Base-by-base conservation (phyloP, 2,329 filamentous ascomycete species). In the Penicillium thymicola region DNA sequence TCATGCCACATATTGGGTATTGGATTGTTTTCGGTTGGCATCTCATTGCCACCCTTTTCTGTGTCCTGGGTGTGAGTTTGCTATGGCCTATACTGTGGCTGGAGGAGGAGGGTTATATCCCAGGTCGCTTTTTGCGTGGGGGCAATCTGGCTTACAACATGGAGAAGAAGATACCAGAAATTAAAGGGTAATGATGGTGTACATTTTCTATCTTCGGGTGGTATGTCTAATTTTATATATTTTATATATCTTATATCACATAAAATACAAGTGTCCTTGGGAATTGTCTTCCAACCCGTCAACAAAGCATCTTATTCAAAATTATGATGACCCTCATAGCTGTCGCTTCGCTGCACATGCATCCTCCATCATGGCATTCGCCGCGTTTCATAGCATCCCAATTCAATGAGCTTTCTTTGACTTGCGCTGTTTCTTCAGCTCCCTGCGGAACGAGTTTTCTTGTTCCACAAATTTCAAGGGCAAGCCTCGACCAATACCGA, bases 401-500 rank as follows among this genome's bases (percentile, higher is more conserved):
- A 16, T 42, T 42, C 10, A 56, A 16, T 52, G 41, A 14, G 41
- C 11, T 44, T 55, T 52, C 25, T 44, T 55, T 18, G 53, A 18
- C 21, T 55, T 65, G 38, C 59, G 67, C 50, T 71, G 65, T 45
- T 67, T 68, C 27, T 52, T 60, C 57, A 72, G 50, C 23, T 64
- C 60, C 30, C 60, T 60, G 32, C 70, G 67, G 59, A 72, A 68
- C 1, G 53, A 47, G 18, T 87, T 82, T 75, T 95, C 90, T 16
- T 82, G 76, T 61, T 82, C 77, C 0, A 93, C 86, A 27, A 94
- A 78, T 14, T 76, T 78, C 71, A 83, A 79, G 0, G 90, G 90
- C 45, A 94, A 69, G 21, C 78, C 78, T 42, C 83, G 79, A 0
- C 89, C 89, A 30, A 93, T 70, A 0, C 91, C 90, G 58, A 88